Conservation (phyloP, 1,284 basidiomycete species). For the Sanghuangporus sanghuang region DNA sequence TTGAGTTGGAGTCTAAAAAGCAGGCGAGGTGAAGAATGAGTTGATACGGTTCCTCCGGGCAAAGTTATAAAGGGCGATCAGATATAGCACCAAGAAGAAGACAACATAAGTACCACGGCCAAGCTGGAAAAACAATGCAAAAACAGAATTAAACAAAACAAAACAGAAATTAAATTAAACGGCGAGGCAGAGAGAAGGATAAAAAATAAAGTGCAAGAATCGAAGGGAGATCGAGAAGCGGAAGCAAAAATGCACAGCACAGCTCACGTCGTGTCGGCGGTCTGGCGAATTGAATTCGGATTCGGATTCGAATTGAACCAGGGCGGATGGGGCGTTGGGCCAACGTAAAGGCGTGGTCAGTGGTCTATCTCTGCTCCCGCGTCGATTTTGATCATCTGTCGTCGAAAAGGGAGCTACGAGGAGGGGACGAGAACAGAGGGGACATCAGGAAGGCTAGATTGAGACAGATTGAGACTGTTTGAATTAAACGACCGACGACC, state of each 20-base stretch:
- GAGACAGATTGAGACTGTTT: background rate
- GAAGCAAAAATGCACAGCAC: background rate
- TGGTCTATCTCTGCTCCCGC: conserved; percentile 6
- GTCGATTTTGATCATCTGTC: conserved; percentile 10
- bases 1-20: background rate
- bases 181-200: background rate
- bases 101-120: background rate
- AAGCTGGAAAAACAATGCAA: background rate
- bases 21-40: background rate
- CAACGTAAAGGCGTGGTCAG: background rate
- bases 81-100: background rate
- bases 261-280: conserved; percentile 1
- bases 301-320: background rate
- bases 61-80: conserved; percentile 13
- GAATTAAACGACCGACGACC: background rate
- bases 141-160: background rate
- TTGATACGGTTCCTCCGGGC: conserved; percentile 1
- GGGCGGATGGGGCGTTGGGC: background rate
- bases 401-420: background rate
- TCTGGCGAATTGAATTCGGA: background rate
- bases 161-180: background rate
- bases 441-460: background rate
- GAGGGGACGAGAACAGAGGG: background rate
- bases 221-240: conserved; percentile 2
- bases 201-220: background rate